phyloP scores from a whole-genome alignment of 2,329 filamentous ascomycete genomes.

The Ilyonectria destructans region DNA sequence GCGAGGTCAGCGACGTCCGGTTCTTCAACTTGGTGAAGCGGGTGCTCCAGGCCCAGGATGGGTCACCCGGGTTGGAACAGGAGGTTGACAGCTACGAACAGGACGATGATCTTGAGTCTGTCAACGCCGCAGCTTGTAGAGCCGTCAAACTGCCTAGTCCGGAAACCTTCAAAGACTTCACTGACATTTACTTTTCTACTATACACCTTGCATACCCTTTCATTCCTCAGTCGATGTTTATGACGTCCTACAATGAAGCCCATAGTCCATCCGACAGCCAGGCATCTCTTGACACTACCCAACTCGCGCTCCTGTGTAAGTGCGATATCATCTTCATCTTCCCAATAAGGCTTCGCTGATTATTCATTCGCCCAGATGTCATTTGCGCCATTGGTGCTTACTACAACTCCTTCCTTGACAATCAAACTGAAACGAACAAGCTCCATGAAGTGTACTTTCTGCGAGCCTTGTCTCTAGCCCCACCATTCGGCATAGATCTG shows the following conservation, averaged over 20 bases:
- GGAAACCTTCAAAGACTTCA: not conserved
- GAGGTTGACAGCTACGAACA: constrained; percentile 48
- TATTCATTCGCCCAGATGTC: not conserved
- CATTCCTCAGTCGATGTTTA: not conserved
- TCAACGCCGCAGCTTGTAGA: not conserved
- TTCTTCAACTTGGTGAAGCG: constrained; percentile 55
- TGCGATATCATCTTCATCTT: no score
- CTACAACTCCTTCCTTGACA: not conserved
- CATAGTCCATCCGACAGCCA: not conserved
- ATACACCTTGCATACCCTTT: constrained; percentile 7
- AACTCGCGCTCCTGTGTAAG: no score
- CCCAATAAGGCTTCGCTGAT: not conserved
- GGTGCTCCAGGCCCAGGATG: constrained; percentile 33
- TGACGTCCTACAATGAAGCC: not conserved
- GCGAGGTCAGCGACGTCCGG: constrained; percentile 57
- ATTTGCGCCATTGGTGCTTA: constrained; percentile 5
- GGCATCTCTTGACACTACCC: no score
- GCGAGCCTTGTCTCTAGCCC: no score
- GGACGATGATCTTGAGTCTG: constrained; percentile 23
- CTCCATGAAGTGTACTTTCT: no score
- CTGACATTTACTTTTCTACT: constrained; percentile 1
- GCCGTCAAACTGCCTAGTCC: not conserved
- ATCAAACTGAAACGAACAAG: no score
- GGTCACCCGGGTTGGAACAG: constrained; percentile 16
- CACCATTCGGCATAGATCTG: no score